phyloP scores from a whole-genome alignment of 192 early-diverging fungal species.

The Mortierella alpina region DNA sequence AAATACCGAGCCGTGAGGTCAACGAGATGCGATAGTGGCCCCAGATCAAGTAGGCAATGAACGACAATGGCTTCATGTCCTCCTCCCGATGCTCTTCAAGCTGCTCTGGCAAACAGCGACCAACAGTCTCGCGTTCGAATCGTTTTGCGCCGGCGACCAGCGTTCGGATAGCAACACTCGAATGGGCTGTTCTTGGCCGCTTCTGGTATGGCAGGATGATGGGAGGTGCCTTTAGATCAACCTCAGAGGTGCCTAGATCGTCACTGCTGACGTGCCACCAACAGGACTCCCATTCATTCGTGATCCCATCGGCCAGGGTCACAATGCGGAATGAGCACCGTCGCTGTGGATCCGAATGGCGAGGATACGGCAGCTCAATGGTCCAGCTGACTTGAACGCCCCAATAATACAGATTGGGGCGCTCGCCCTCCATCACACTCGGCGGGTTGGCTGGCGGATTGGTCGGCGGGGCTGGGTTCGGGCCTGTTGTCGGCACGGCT shows the following conservation, averaged over 20 bases:
- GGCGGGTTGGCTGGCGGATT: neutral
- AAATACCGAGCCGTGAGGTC: constrained; percentile 10
- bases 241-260: neutral
- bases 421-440: neutral
- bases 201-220: constrained; percentile 3
- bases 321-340: constrained; percentile 31
- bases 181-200: neutral
- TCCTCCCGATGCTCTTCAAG: neutral
- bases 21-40: constrained; percentile 34
- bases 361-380: constrained; percentile 15
- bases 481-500: too few species aligned
- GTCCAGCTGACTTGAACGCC: constrained; percentile 42
- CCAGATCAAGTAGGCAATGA: constrained; percentile 42
- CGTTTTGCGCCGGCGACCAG: constrained; percentile 14
- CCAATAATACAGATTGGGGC: constrained; percentile 31
- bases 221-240: constrained; percentile 13
- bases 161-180: too few species aligned
- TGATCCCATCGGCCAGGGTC: constrained; percentile 29
- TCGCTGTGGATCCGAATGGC: neutral
- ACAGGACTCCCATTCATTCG: constrained; percentile 28
- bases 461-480: neutral
- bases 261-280: constrained; percentile 35
- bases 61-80: constrained; percentile 2
- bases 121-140: constrained; percentile 23
- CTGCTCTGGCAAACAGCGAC: constrained; percentile 14